Evolutionary conservation across 192 early-diverging fungal genomes (phyloP).

Genomic region (Helicostylum pulchrum): DNA sequence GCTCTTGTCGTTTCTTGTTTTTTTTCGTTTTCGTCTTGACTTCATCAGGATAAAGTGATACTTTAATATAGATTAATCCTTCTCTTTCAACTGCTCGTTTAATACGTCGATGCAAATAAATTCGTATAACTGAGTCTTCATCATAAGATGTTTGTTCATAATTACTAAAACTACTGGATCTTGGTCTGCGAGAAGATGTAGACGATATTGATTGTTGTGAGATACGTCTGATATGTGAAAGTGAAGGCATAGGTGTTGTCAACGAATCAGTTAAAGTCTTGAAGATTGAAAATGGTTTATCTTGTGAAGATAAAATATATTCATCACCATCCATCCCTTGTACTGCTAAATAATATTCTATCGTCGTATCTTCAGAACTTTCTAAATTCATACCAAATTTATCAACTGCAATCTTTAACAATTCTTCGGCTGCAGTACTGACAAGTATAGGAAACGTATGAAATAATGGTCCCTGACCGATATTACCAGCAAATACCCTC

Average conservation of each 20-base stretch:
- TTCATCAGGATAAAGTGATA: slow-evolving; percentile 30
- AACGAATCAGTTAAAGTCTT: slow-evolving; percentile 40
- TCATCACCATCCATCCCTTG: slow-evolving; percentile 48
- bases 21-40: not conserved
- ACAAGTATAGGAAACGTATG: slow-evolving; percentile 43
- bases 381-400: slow-evolving; percentile 44
- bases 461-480: slow-evolving; percentile 43
- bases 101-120: slow-evolving; percentile 45
- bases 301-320: slow-evolving; percentile 39
- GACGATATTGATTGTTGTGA: slow-evolving; percentile 15
- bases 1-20: not conserved
- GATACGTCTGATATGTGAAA: slow-evolving; percentile 28
- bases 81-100: slow-evolving; percentile 27
- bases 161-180: slow-evolving; percentile 22
- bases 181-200: not conserved
- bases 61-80: slow-evolving; percentile 35
- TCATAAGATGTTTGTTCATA: slow-evolving; percentile 19
- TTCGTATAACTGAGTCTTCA: slow-evolving; percentile 39
- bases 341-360: slow-evolving; percentile 46
- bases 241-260: slow-evolving; percentile 44
- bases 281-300: slow-evolving; percentile 50
- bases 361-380: slow-evolving; percentile 23
- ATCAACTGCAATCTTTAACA: slow-evolving; percentile 45
- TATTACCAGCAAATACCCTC: slow-evolving; percentile 52
- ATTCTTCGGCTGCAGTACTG: slow-evolving; percentile 38